Percentiles rank a stretch among this genome's conserved stretches.
phyloP scores from a whole-genome alignment of 768 basidiomycete genomes.

The Lyophyllum semitale region DNA sequence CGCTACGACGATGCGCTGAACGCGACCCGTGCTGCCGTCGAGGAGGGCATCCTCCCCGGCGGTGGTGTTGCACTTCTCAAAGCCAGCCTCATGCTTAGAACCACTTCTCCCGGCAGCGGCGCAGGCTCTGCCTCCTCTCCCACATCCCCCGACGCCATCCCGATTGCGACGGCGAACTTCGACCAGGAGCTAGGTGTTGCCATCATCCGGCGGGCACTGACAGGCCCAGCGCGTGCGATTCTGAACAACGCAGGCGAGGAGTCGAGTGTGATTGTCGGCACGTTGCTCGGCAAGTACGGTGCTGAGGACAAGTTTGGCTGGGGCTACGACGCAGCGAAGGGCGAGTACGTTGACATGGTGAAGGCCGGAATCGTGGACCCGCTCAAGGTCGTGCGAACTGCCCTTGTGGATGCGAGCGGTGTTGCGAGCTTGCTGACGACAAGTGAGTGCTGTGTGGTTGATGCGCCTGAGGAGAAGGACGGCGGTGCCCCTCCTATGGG shows the following conservation, averaged over 20 bases:
- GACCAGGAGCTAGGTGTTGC: slow-evolving; percentile 95
- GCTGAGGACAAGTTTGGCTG: slow-evolving; percentile 75
- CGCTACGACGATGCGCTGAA: slow-evolving; percentile 96
- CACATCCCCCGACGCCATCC: slow-evolving; percentile 56
- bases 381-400: slow-evolving; percentile 92
- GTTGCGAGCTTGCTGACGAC: slow-evolving; percentile 95
- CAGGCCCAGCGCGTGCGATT: slow-evolving; percentile 84
- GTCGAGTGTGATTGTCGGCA: slow-evolving; percentile 89
- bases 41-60: slow-evolving; percentile 97
- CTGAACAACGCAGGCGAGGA: slow-evolving; percentile 95
- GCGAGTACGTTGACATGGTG: slow-evolving; percentile 96
- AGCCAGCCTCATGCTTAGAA: slow-evolving; percentile 71
- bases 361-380: slow-evolving; percentile 93
- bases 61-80: slow-evolving; percentile 94
- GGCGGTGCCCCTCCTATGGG: slow-evolving; percentile 50
- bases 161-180: slow-evolving; percentile 86
- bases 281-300: slow-evolving; percentile 71
- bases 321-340: slow-evolving; percentile 92
- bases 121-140: slow-evolving; percentile 52
- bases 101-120: slow-evolving; percentile 45
- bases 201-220: slow-evolving; percentile 87
- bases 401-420: slow-evolving; percentile 88
- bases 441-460: slow-evolving; percentile 90
- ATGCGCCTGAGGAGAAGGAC: slow-evolving; percentile 81
- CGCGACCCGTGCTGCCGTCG: slow-evolving; percentile 97